Evolutionary conservation across 2,329 filamentous ascomycete species (phyloP).

Genomic region (Diplodia seriata): DNA sequence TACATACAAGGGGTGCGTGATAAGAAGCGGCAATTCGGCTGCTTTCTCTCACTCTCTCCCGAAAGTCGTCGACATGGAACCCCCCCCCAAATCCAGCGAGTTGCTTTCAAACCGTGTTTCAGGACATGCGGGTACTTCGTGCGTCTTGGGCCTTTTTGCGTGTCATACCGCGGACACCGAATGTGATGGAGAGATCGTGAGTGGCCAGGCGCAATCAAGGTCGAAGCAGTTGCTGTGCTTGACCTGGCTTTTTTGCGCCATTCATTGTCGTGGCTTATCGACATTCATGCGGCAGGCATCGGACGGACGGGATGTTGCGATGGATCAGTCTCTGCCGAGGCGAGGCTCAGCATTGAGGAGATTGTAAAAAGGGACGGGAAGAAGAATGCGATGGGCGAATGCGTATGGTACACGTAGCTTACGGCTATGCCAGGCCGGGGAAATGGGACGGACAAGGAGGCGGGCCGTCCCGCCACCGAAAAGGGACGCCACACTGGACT

Average conservation of each 20-base stretch:
- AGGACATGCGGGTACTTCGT: not conserved
- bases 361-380: too few relatives aligned
- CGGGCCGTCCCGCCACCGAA: not conserved
- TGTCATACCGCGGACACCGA: not conserved
- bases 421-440: not conserved
- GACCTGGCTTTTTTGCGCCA: too few relatives aligned
- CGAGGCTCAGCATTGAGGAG: not conserved
- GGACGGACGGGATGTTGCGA: too few relatives aligned
- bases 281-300: conserved; percentile 3
- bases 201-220: not conserved
- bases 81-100: too few relatives aligned
- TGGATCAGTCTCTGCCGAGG: too few relatives aligned
- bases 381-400: not conserved
- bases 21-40: too few relatives aligned
- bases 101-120: too few relatives aligned
- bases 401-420: conserved; percentile 4
- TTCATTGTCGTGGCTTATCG: not conserved
- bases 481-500: too few relatives aligned
- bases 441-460: not conserved
- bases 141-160: not conserved
- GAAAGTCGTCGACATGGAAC: too few relatives aligned
- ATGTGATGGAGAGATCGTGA: not conserved
- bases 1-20: too few relatives aligned
- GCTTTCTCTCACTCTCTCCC: too few relatives aligned
- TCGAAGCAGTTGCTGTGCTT: not conserved